A percentile compares a stretch with the other conserved stretches of the same genome.
Evolutionary conservation across 2,329 filamentous ascomycete species (phyloP).

Genomic region (Monosporascus sp.): DNA sequence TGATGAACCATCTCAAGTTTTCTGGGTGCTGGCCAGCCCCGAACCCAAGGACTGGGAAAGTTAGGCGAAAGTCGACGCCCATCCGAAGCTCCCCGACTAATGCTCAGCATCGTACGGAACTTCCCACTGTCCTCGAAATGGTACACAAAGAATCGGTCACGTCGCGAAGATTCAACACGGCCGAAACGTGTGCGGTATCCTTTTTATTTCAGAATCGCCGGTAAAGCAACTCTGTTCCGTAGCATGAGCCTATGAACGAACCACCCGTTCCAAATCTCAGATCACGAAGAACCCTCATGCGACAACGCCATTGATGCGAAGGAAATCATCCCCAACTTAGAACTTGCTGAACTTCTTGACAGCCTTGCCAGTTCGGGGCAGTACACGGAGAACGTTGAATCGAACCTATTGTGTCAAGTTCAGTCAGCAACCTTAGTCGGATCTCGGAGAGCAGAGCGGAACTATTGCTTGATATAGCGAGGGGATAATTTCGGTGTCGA

Average conservation of each 20-base stretch:
- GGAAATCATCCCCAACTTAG: slow-evolving; percentile 56
- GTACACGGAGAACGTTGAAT: slow-evolving; percentile 99
- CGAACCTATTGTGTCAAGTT: slow-evolving; percentile 59
- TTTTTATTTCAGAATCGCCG: slow-evolving; percentile 30
- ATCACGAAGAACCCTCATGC: slow-evolving; percentile 42
- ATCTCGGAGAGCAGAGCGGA: too few species aligned
- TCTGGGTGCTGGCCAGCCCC: too few species aligned
- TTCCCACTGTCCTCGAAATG: too few species aligned
- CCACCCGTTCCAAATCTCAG: slow-evolving; percentile 30
- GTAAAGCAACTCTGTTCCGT: slow-evolving; percentile 26
- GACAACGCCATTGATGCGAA: slow-evolving; percentile 49
- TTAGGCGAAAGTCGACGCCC: too few species aligned
- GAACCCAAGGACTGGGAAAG: too few species aligned
- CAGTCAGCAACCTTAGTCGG: slow-evolving; percentile 3
- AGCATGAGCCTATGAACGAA: slow-evolving; percentile 30
- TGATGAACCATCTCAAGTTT: too few species aligned
- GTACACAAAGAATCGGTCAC: not conserved
- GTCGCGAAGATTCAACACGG: not conserved
- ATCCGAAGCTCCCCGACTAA: too few species aligned
- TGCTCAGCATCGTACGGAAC: too few species aligned
- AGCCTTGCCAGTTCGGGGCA: slow-evolving; percentile 93
- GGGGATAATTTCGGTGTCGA: not conserved
- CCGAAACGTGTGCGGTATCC: slow-evolving; percentile 1
- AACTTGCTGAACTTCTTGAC: slow-evolving; percentile 99
- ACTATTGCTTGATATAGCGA: too few species aligned